Evolutionary conservation across 2,329 filamentous ascomycete genomes (phyloP), one percentile per base, ranked within the genome.

Genomic region (Knufia petricola): DNA sequence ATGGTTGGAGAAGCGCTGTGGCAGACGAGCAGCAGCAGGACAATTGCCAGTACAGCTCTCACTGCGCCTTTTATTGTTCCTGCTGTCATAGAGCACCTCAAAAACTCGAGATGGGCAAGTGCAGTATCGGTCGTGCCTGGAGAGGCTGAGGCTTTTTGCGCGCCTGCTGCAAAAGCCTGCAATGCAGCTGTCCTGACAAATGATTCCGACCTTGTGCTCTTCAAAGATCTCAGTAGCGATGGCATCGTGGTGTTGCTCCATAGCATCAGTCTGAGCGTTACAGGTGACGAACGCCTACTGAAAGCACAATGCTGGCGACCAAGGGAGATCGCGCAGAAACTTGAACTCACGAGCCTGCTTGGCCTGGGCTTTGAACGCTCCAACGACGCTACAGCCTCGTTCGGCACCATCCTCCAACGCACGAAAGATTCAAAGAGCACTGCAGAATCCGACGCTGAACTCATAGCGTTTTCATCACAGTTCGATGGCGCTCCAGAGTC

Each of bases 91-190:
- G 87, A 95, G 26, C 46, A 32, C 3, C 28, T 59, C 19, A 17
- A 28, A n/a, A 54, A 54, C 3, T 62, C 60, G 48, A 59, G 58
- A 13, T 69, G 66, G 65, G 60, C 59, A 7, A 52, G 60, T 2
- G 57, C 67, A 4, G 73, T 71, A 0, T 66, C 71, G 20, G 72
- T 92, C 10, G 82, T 94, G 0, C 81, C 87, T 0, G 88, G 85
- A 0, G 90, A 96, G 66, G 90, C 90, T 1, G 90, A 96, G 61
- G 66, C 73, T 20, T 92, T 79, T 66, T 95, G 88, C 62, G 87
- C 87, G 2, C 66, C 73, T 12, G 72, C 80, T 46, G 73, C 85
- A 4, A 71, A 71, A n/a, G 53, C 68, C 2, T 61, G 71, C 24
- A 78, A 77, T 0, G 69, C 71, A 1, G 74, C 87, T 12, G 69